Evolutionary conservation across 495 filamentous ascomycete species (phyloP).

Genomic region (Rusavskia elegans): DNA sequence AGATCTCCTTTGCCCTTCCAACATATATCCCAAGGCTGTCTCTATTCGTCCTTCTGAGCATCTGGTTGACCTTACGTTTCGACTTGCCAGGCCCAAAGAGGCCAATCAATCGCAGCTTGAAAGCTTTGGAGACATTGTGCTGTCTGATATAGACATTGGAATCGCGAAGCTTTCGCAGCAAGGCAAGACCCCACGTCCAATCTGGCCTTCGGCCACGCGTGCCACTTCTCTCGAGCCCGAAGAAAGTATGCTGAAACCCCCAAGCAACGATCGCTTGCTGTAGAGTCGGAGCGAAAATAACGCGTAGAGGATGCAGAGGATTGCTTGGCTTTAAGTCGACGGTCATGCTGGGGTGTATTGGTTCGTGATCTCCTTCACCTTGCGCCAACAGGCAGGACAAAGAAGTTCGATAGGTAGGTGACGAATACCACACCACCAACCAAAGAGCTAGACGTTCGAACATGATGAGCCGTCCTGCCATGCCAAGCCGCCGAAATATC

Average conservation of each 20-base stretch:
- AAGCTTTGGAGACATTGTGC: constrained; percentile 22
- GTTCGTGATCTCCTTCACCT: no score
- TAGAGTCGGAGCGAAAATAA: constrained; percentile 29
- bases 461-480: constrained; percentile 25
- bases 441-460: constrained; percentile 24
- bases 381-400: neutral
- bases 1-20: constrained; percentile 12
- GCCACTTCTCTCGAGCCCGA: constrained; percentile 7
- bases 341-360: neutral
- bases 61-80: constrained; percentile 15
- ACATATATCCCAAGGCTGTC: constrained; percentile 10
- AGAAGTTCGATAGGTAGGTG: neutral
- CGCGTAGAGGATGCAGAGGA: constrained; percentile 17
- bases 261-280: constrained; percentile 40
- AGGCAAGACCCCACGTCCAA: constrained; percentile 33
- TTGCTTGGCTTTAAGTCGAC: constrained; percentile 6
- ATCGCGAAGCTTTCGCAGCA: constrained; percentile 33
- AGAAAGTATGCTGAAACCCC: constrained; percentile 32
- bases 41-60: constrained; percentile 3
- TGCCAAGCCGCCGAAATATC: constrained; percentile 31
- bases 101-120: constrained; percentile 31
- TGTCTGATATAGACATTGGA: constrained; percentile 27
- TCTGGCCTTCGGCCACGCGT: neutral
- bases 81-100: constrained; percentile 29
- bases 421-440: constrained; percentile 25